phyloP scores from a whole-genome alignment of 129 eudicot species.

The Oenanthe sinensis region DNA sequence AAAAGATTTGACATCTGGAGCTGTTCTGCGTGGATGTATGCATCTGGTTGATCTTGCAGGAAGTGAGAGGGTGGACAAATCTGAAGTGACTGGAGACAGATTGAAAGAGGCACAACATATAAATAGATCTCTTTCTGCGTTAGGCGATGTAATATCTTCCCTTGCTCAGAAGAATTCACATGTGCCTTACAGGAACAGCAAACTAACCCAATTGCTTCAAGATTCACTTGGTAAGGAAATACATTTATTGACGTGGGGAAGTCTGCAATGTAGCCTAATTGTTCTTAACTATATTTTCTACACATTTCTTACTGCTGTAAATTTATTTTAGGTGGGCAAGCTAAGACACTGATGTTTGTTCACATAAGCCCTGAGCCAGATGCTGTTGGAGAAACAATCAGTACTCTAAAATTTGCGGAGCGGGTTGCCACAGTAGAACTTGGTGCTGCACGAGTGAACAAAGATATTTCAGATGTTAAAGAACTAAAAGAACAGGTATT shows the following conservation, averaged over 20 bases:
- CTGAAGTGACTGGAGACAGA: constrained; percentile 94
- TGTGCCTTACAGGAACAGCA: constrained; percentile 93
- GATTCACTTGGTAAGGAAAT: constrained; percentile 83
- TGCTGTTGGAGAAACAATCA: constrained; percentile 93
- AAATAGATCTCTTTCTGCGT: constrained; percentile 84
- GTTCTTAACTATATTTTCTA: neutral
- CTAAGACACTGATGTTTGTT: constrained; percentile 97
- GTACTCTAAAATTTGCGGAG: constrained; percentile 98
- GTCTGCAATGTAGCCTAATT: neutral
- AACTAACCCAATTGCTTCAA: constrained; percentile 95
- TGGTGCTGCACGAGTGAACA: constrained; percentile 94
- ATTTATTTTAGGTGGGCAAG: constrained; percentile 70
- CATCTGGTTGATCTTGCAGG: constrained; percentile 99
- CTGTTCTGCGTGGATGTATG: constrained; percentile 86
- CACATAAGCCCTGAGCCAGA: constrained; percentile 97
- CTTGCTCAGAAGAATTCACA: constrained; percentile 92
- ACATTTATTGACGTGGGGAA: neutral
- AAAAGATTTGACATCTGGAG: constrained; percentile 78
- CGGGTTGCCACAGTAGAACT: constrained; percentile 97
- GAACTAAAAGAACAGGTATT: constrained; percentile 97
- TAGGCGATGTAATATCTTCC: constrained; percentile 93
- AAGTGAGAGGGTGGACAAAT: constrained; percentile 96
- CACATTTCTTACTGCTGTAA: constrained; percentile 9
- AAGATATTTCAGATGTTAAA: constrained; percentile 75
- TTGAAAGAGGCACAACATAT: constrained; percentile 97